These are phyloP conservation scores for Podochytrium sp. DNA, from an alignment of 192 early-diverging fungal species.

Conservation along the genomic window DNA sequence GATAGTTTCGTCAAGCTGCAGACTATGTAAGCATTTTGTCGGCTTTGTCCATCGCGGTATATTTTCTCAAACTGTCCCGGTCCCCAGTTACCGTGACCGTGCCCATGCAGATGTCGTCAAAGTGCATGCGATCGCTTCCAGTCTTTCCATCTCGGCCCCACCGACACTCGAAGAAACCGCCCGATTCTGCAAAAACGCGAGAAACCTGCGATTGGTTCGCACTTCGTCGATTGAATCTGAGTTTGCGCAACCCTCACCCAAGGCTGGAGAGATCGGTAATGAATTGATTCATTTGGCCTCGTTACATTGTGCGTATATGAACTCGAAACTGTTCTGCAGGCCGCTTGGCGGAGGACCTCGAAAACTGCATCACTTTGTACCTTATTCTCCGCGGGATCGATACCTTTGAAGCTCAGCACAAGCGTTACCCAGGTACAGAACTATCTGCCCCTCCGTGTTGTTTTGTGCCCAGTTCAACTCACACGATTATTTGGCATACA, in stretches of 20 bases:
- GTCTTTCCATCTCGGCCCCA: conserved; percentile 43
- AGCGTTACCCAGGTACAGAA: conserved; percentile 66
- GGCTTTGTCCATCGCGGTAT: background rate
- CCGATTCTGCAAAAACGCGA: conserved; percentile 82
- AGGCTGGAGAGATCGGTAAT: conserved; percentile 6
- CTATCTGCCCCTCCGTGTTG: conserved; percentile 5
- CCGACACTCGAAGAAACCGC: conserved; percentile 63
- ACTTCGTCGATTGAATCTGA: conserved; percentile 31
- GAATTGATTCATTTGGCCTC: background rate
- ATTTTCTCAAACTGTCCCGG: background rate
- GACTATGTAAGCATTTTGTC: conserved; percentile 63
- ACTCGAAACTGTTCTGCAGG: conserved; percentile 28
- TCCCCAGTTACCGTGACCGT: conserved; percentile 74
- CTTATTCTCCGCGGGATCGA: conserved; percentile 71
- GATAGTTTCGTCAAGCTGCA: conserved; percentile 83
- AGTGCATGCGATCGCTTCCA: conserved; percentile 14
- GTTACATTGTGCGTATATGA: background rate
- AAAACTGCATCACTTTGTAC: conserved; percentile 67
- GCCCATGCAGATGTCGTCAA: conserved; percentile 63
- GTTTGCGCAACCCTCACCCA: background rate
- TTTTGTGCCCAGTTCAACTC: background rate
- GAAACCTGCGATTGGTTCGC: conserved; percentile 34
- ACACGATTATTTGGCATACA: too few relatives aligned
- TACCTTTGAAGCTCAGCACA: conserved; percentile 57
- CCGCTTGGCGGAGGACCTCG: conserved; percentile 54